Conservation (phyloP, 31 red algal species). For the Pterothamnion heteromorphum region DNA sequence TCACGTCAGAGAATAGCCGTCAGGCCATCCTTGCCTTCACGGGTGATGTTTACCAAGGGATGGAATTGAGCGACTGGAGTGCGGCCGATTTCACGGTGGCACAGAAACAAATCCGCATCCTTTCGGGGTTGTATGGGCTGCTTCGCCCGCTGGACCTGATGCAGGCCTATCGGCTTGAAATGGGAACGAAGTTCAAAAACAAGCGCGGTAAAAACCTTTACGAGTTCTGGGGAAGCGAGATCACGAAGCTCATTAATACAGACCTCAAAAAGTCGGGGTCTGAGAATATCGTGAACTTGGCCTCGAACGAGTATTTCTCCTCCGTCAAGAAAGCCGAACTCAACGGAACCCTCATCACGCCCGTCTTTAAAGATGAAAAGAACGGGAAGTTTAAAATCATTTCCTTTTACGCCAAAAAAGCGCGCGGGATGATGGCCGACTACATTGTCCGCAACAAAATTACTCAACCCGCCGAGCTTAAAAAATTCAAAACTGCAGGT, state of each 20-base stretch:
- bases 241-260: neutral
- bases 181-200: neutral
- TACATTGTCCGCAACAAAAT: neutral
- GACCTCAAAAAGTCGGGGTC: neutral
- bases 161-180: slow-evolving; percentile 18
- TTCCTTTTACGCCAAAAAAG: neutral
- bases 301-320: neutral
- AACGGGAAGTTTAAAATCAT: neutral
- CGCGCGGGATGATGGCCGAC: slow-evolving; percentile 1
- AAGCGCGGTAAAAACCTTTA: neutral
- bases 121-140: neutral
- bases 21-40: neutral
- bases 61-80: neutral
- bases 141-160: slow-evolving; percentile 1
- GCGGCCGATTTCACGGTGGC: neutral
- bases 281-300: neutral
- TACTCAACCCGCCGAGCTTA: neutral
- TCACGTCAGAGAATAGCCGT: neutral
- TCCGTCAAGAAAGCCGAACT: neutral
- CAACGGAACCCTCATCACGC: neutral
- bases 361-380: neutral
- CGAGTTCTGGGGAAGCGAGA: neutral
- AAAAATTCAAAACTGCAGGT: neutral
- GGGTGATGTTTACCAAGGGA: neutral
- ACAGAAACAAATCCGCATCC: neutral